These are phyloP conservation scores for Rhodotorula diobovata DNA, from an alignment of 768 basidiomycete species.

Conservation along the genomic window DNA sequence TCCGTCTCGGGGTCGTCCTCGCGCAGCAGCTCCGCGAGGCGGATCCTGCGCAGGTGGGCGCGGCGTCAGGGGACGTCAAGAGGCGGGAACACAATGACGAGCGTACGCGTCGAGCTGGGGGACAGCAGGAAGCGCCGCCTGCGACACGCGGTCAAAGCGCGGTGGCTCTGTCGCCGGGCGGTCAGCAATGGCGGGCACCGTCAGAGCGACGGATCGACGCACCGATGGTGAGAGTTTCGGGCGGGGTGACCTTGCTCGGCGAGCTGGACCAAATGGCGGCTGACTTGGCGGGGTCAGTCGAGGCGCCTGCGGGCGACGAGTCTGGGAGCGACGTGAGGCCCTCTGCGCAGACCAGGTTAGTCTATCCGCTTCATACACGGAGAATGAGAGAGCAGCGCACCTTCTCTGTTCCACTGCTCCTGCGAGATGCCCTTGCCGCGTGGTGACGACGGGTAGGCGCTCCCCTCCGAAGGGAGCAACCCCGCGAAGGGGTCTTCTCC, in stretches of 20 bases:
- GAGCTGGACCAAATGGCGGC: neutral
- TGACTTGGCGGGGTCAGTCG: neutral
- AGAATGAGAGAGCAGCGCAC: conserved; percentile 1
- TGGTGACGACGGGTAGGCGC: neutral
- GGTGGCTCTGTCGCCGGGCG: neutral
- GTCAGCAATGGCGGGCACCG: neutral
- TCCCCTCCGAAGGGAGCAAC: neutral
- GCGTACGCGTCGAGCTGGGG: neutral
- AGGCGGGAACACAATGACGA: neutral
- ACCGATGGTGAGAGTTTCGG: neutral
- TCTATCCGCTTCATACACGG: too few relatives aligned
- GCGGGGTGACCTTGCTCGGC: neutral
- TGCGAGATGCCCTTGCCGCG: neutral
- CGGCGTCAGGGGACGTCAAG: too few relatives aligned
- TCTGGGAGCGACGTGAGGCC: neutral
- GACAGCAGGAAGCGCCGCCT: neutral
- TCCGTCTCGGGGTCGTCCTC: neutral
- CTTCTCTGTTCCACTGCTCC: conserved; percentile 3
- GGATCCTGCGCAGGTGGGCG: neutral
- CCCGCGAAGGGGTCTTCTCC: neutral
- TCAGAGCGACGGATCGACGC: neutral
- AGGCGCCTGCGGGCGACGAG: neutral
- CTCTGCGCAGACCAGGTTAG: too few relatives aligned
- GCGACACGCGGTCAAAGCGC: neutral
- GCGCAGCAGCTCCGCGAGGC: neutral